Conservation (phyloP, 768 basidiomycete species). For the Tephrocybe sp. region DNA sequence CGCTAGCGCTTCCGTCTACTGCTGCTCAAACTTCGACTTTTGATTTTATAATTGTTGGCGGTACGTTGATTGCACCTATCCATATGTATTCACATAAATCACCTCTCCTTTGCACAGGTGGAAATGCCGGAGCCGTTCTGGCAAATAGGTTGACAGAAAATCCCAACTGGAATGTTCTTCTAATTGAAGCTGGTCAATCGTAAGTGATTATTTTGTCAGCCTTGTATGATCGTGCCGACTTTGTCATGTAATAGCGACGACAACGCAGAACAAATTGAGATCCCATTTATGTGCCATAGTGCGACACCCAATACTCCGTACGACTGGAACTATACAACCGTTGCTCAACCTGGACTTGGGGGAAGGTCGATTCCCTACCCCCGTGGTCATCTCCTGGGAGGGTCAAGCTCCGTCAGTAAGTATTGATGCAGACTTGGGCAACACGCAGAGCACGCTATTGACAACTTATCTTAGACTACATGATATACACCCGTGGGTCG, state of each 20-base stretch:
- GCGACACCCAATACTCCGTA: slow-evolving; percentile 8
- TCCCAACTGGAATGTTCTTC: slow-evolving; percentile 6
- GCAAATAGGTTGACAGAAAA: slow-evolving; percentile 13
- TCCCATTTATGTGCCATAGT: slow-evolving; percentile 6
- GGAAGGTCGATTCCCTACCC: slow-evolving; percentile 9
- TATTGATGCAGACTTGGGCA: too few species aligned
- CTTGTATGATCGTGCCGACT: too few species aligned
- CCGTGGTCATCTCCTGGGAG: slow-evolving; percentile 11
- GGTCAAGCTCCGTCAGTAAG: slow-evolving; percentile 9
- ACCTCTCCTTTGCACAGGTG: not conserved
- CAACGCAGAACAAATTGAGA: not conserved
- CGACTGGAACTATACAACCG: slow-evolving; percentile 15
- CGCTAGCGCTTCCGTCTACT: too few species aligned
- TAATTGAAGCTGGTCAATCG: slow-evolving; percentile 12
- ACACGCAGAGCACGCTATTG: too few species aligned
- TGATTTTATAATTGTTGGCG: slow-evolving; percentile 12
- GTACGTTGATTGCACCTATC: not conserved
- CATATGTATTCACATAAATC: not conserved
- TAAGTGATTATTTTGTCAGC: not conserved
- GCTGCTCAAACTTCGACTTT: too few species aligned
- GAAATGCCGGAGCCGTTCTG: slow-evolving; percentile 10
- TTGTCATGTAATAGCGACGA: slow-evolving; percentile 5
- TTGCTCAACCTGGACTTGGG: slow-evolving; percentile 6
- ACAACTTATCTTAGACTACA: too few species aligned
- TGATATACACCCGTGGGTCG: not conserved